These are phyloP conservation scores for Nakazawaea laoshanensis DNA, from an alignment of 805 yeast genomes.

Conservation along the genomic window DNA sequence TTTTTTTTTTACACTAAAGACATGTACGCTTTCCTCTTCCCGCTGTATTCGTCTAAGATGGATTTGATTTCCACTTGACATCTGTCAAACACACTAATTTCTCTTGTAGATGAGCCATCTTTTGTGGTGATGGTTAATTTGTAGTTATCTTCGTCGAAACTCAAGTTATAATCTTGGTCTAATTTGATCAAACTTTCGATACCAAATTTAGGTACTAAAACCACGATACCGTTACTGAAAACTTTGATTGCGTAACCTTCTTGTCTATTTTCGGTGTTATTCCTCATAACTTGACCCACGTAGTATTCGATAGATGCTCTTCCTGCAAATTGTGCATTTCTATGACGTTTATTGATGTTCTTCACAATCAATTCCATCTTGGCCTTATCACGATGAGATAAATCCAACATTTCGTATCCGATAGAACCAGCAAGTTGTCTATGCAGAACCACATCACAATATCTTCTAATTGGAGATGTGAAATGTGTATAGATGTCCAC, in stretches of 20 bases:
- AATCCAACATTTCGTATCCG: slow-evolving; percentile 78
- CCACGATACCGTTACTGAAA: slow-evolving; percentile 90
- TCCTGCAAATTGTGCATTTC: slow-evolving; percentile 99
- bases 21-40: slow-evolving; percentile 87
- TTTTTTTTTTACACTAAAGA: slow-evolving; percentile 14
- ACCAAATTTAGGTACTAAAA: slow-evolving; percentile 91
- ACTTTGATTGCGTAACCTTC: slow-evolving; percentile 91
- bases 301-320: slow-evolving; percentile 96
- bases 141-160: slow-evolving; percentile 72
- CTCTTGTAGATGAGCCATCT: slow-evolving; percentile 36
- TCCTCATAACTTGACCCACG: slow-evolving; percentile 95
- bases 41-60: slow-evolving; percentile 76
- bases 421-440: slow-evolving; percentile 98
- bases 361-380: slow-evolving; percentile 85
- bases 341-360: slow-evolving; percentile 87
- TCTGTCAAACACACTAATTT: slow-evolving; percentile 64
- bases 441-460: slow-evolving; percentile 96
- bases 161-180: slow-evolving; percentile 58
- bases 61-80: slow-evolving; percentile 79
- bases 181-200: slow-evolving; percentile 87
- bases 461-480: slow-evolving; percentile 96
- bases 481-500: slow-evolving; percentile 97
- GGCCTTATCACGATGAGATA: slow-evolving; percentile 76
- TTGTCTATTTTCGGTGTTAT: slow-evolving; percentile 58
- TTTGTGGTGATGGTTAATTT: slow-evolving; percentile 47